These are phyloP conservation scores for Helminthosporium solani DNA, from an alignment of 2,329 filamentous ascomycete species.

Conservation along the genomic window DNA sequence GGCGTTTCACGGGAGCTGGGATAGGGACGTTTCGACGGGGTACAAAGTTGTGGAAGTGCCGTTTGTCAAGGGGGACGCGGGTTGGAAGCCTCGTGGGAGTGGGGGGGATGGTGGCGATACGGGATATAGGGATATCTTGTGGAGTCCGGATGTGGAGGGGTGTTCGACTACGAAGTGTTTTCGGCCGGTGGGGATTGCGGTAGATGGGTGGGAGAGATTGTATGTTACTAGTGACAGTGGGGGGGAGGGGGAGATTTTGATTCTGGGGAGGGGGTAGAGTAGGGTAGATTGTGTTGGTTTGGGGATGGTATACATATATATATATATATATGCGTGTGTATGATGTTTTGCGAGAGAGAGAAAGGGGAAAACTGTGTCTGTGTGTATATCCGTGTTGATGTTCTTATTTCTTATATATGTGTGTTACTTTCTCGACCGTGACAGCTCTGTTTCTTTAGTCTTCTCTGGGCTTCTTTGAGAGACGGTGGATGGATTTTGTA, in stretches of 20 bases:
- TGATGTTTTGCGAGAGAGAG: too few relatives aligned
- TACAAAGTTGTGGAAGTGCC: conserved; percentile 30
- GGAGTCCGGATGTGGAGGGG: conserved; percentile 20
- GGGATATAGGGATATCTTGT: conserved; percentile 27
- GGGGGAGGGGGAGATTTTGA: conserved; percentile 27
- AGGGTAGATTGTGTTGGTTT: background rate
- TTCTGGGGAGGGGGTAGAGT: conserved; percentile 22
- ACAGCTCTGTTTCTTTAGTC: too few relatives aligned
- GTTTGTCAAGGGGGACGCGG: conserved; percentile 12
- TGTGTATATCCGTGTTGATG: too few relatives aligned
- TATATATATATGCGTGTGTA: too few relatives aligned
- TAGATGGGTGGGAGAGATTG: conserved; percentile 26
- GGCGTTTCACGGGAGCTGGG: conserved; percentile 34
- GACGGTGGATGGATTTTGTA: too few relatives aligned
- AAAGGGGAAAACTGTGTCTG: too few relatives aligned
- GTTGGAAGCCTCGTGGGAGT: conserved; percentile 15
- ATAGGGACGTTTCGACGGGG: conserved; percentile 21
- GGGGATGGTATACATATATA: background rate
- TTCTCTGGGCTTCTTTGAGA: too few relatives aligned
- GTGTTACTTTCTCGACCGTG: too few relatives aligned
- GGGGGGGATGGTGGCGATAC: conserved; percentile 8
- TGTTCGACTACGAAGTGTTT: conserved; percentile 35
- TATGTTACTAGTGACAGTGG: conserved; percentile 34
- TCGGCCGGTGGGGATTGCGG: conserved; percentile 29
- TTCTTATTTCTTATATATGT: too few relatives aligned